Percentiles rank a stretch among this genome's conserved stretches.
phyloP scores from a whole-genome alignment of 495 filamentous ascomycete genomes.

The Aspergillus affinis region DNA sequence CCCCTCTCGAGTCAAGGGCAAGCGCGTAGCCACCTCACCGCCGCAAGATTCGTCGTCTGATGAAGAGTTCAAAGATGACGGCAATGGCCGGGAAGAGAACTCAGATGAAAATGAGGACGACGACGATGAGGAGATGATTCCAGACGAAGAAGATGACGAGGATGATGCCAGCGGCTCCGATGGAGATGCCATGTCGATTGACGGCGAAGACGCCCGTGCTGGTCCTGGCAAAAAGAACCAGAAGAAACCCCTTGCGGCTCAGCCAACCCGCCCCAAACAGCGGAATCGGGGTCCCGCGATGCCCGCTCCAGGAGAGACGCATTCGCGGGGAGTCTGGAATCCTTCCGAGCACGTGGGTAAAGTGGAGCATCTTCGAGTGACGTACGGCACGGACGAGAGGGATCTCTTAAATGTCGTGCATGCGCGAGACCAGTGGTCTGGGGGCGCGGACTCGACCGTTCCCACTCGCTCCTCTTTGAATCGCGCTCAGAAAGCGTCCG shows the following conservation, averaged over 20 bases:
- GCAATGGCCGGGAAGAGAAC: conserved; percentile 15
- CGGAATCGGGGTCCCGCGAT: conserved; percentile 23
- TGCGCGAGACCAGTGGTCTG: conserved; percentile 47
- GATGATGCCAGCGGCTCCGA: conserved; percentile 16
- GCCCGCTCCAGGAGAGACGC: conserved; percentile 28
- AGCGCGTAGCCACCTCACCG: conserved; percentile 9
- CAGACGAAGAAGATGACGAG: conserved; percentile 12
- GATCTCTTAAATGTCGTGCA: conserved; percentile 46
- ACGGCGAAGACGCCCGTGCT: background rate
- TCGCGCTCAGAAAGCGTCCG: conserved; percentile 20
- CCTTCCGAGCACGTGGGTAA: conserved; percentile 42
- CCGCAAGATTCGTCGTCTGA: conserved; percentile 24
- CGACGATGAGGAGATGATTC: conserved; percentile 10
- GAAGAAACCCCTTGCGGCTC: conserved; percentile 1
- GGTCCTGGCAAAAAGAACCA: background rate
- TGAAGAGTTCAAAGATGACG: conserved; percentile 23
- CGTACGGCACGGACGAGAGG: conserved; percentile 46
- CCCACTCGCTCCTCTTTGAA: conserved; percentile 44
- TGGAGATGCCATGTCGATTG: conserved; percentile 14
- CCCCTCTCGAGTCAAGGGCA: conserved; percentile 19
- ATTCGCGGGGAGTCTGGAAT: conserved; percentile 38
- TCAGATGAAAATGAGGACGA: conserved; percentile 23
- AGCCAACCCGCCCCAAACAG: conserved; percentile 16
- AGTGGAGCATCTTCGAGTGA: conserved; percentile 32
- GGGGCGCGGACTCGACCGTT: conserved; percentile 48